Percentiles rank a stretch among this genome's conserved stretches.
These are phyloP conservation scores for Aphelidium insulamus DNA, from an alignment of 371 early-diverging fungal species.

Conservation along the genomic window DNA sequence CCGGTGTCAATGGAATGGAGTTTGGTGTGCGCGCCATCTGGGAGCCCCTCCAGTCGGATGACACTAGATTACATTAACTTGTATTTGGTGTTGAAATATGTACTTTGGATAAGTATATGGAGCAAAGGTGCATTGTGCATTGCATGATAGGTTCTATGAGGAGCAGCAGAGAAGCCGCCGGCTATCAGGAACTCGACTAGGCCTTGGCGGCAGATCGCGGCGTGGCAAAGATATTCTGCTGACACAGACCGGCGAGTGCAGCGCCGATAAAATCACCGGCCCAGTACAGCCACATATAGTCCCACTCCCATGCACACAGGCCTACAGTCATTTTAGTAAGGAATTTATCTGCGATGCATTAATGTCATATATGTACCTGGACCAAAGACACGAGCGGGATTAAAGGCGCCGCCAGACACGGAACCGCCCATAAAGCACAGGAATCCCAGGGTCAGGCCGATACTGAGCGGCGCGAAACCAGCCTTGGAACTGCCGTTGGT, in stretches of 20 bases:
- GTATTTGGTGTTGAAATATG: too few relatives aligned
- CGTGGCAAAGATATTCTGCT: too few relatives aligned
- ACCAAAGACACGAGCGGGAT: conserved; percentile 38
- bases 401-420: conserved; percentile 46
- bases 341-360: neutral
- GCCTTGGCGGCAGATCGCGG: too few relatives aligned
- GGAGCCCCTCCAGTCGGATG: too few relatives aligned
- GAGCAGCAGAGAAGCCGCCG: too few relatives aligned
- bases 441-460: conserved; percentile 41
- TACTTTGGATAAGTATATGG: too few relatives aligned
- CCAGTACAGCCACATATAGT: conserved; percentile 33
- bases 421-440: conserved; percentile 31
- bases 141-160: too few relatives aligned
- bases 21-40: too few relatives aligned
- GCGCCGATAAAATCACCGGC: conserved; percentile 38
- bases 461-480: conserved; percentile 32
- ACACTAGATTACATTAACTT: too few relatives aligned
- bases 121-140: too few relatives aligned
- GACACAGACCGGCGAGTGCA: conserved; percentile 20
- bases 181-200: too few relatives aligned
- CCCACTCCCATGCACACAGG: conserved; percentile 25
- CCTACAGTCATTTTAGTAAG: conserved; percentile 6
- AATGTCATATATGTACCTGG: neutral
- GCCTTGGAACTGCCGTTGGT: conserved; percentile 31
- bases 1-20: too few relatives aligned